phyloP scores from a whole-genome alignment of 331 rosid genomes.

The Prunus yedoensis region DNA sequence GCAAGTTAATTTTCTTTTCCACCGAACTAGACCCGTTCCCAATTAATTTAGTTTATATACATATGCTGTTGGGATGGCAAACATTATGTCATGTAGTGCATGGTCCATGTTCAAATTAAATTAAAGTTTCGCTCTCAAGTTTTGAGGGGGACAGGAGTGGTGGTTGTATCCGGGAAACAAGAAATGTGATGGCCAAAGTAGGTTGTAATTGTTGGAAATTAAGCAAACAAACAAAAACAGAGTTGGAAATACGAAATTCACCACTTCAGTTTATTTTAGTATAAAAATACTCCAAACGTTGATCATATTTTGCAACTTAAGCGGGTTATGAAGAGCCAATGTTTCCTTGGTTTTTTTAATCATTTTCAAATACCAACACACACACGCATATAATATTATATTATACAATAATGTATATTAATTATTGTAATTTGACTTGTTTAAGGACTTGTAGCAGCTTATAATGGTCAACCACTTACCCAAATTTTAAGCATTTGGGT shows the following conservation, averaged over 20 bases:
- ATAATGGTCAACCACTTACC: no score
- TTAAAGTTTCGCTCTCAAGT: not conserved
- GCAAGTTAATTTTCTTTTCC: no score
- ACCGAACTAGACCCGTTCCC: no score
- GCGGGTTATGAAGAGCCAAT: not conserved
- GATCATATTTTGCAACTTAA: not conserved
- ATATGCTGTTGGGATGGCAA: not conserved
- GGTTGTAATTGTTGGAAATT: not conserved
- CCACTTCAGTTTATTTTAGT: not conserved
- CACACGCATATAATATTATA: no score
- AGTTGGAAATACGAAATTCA: not conserved
- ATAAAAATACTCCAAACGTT: not conserved
- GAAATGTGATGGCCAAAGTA: slow-evolving; percentile 3
- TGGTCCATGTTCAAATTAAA: not conserved
- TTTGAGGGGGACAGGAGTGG: not conserved
- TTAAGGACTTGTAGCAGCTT: no score
- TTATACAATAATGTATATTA: no score
- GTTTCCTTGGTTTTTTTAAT: no score
- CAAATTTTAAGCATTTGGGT: no score
- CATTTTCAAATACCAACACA: no score
- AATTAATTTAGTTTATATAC: no score
- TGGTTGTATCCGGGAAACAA: not conserved
- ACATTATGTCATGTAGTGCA: not conserved
- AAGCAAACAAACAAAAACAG: not conserved
- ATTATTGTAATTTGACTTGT: no score